Evolutionary conservation across 257 asterid species (phyloP), one percentile per base, ranked within the genome.

Genomic region (Eucommia ulmoides): DNA sequence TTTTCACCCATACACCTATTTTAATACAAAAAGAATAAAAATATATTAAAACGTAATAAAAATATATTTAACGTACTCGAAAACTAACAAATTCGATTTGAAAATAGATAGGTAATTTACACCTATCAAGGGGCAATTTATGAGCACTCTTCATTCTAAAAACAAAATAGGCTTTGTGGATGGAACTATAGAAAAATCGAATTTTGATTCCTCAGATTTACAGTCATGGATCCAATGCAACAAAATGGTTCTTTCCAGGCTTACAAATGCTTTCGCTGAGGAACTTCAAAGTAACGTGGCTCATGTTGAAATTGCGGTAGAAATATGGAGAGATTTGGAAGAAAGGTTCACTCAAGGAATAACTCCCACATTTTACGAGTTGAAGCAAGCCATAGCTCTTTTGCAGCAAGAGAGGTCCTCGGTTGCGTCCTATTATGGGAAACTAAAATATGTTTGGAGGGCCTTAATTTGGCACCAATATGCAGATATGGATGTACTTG

Each of bases 361-460:
- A n/a, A n/a, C n/a, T n/a, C n/a, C n/a, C n/a, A n/a, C n/a, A n/a
- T n/a, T n/a, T n/a, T n/a, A n/a, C 42, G 41, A 42, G 48, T 22
- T 54, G 18, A 17, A 41, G 50, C 0, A 12, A 16, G 8, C 0
- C 21, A 54, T 54, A 0, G 16, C 51, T 35, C 8, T 54, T 17
- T 22, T 42, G 29, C 59, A 42, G 23, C 59, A 54, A 23, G 42
- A 42, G 22, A 18, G 7, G 24, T 7, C n/a, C 17, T 41, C 12
- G 41, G 23, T 42, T 20, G 21, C 42, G 17, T 42, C 42, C 2
- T 23, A n/a, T n/a, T 18, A 41, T 7, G 10, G 1, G 15, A 23
- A 54, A 42, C 24, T 54, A 22, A 54, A n/a, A 9, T 19, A 15
- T 7, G 7, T 53, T 20, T 54, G 49, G 50, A 35, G 10, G 20